Conservation (phyloP, 805 yeast genomes). For the Barnettozyma siamensis region DNA sequence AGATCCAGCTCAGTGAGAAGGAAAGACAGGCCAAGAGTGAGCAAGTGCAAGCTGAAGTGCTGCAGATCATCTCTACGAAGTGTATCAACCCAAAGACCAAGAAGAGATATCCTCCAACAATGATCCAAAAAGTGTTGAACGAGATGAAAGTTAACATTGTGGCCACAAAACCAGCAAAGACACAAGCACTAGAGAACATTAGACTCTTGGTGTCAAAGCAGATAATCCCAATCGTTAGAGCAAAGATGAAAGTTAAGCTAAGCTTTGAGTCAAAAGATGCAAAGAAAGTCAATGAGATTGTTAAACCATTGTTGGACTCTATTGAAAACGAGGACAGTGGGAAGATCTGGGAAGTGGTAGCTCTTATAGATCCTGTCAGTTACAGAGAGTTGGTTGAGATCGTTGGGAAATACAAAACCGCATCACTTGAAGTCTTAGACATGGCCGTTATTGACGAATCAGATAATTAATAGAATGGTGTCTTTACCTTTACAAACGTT, state of each 20-base stretch:
- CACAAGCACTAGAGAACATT: conserved; percentile 90
- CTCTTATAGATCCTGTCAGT: conserved; percentile 80
- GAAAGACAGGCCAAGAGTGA: conserved; percentile 74
- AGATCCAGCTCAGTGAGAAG: conserved; percentile 88
- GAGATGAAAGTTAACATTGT: conserved; percentile 76
- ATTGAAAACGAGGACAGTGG: conserved; percentile 40
- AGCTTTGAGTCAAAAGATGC: conserved; percentile 49
- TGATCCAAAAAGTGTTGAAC: conserved; percentile 80
- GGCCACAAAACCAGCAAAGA: conserved; percentile 70
- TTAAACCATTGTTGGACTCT: conserved; percentile 37
- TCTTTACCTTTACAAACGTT: neutral
- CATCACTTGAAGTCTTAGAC: conserved; percentile 76
- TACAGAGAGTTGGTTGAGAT: conserved; percentile 66
- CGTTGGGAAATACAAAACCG: conserved; percentile 46
- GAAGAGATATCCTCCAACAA: conserved; percentile 90
- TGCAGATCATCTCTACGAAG: conserved; percentile 79
- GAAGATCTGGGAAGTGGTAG: conserved; percentile 48
- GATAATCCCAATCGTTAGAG: conserved; percentile 88
- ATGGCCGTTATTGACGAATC: conserved; percentile 77
- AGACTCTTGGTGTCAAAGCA: conserved; percentile 70
- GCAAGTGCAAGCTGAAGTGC: conserved; percentile 74
- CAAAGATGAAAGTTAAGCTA: conserved; percentile 84
- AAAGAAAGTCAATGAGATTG: conserved; percentile 35
- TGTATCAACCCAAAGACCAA: conserved; percentile 87
- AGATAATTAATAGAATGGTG: conserved; percentile 22